Percentiles rank a stretch among this genome's conserved stretches.
Evolutionary conservation across 306 rosid genomes (phyloP).

Genomic region (Datisca glomerata): DNA sequence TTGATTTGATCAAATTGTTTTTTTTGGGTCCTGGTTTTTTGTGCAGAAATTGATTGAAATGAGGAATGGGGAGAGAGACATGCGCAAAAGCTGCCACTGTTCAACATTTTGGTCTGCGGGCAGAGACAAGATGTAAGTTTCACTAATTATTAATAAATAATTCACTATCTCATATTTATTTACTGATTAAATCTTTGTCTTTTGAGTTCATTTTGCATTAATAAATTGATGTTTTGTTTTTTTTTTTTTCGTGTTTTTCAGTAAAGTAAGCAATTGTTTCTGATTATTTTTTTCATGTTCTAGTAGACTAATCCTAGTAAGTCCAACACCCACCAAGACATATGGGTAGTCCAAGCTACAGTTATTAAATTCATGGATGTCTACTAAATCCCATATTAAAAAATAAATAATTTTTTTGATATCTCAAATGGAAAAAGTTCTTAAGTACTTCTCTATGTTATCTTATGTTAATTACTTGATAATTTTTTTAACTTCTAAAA

Average conservation of each 20-base stretch:
- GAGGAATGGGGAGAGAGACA: constrained; percentile 35
- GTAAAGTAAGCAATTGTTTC: constrained; percentile 32
- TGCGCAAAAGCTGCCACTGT: constrained; percentile 54
- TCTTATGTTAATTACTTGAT: too few species aligned
- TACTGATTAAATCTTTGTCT: constrained; percentile 4
- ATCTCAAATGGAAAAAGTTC: too few species aligned
- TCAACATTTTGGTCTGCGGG: constrained; percentile 55
- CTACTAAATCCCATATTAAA: too few species aligned
- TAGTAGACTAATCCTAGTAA: too few species aligned
- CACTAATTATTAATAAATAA: constrained; percentile 18
- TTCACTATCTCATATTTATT: constrained; percentile 8
- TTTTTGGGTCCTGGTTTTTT: constrained; percentile 24
- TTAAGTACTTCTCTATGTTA: too few species aligned
- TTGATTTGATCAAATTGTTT: constrained; percentile 26
- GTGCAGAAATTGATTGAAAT: constrained; percentile 29
- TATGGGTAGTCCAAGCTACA: too few species aligned
- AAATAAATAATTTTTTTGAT: too few species aligned
- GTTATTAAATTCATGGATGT: too few species aligned
- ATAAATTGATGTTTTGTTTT: constrained; percentile 6
- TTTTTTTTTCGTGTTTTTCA: constrained; percentile 51
- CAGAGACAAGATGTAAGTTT: constrained; percentile 37
- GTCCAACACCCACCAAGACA: too few species aligned
- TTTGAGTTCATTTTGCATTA: constrained; percentile 35
- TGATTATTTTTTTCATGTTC: too few species aligned
- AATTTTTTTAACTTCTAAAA: too few species aligned